These are phyloP conservation scores for Xylaria cubensis DNA, from an alignment of 495 filamentous ascomycete genomes.

Conservation along the genomic window DNA sequence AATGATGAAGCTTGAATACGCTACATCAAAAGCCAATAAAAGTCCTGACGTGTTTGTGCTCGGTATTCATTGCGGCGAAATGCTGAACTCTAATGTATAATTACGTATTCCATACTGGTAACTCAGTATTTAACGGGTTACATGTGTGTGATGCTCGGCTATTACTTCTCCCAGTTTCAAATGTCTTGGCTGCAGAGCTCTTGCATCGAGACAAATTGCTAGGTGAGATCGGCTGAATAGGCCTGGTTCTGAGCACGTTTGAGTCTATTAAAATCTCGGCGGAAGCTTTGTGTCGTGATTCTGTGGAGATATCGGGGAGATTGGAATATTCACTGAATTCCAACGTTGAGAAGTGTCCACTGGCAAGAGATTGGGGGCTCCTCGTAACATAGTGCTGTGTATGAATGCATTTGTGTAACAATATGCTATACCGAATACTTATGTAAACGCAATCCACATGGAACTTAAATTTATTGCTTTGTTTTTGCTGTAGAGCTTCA, in stretches of 20 bases:
- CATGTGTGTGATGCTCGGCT: too few species aligned
- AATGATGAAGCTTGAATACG: too few species aligned
- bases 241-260: conserved; percentile 20
- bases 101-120: background rate
- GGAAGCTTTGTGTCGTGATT: background rate
- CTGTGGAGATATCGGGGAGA: background rate
- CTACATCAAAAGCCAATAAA: too few species aligned
- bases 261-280: conserved; percentile 1
- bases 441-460: background rate
- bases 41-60: background rate
- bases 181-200: conserved; percentile 16
- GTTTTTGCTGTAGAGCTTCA: background rate
- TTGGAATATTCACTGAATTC: background rate
- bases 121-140: background rate
- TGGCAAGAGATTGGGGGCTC: background rate
- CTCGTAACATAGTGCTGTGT: too few species aligned
- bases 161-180: background rate
- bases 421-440: background rate
- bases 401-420: background rate
- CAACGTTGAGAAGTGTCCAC: background rate
- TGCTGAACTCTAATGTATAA: background rate
- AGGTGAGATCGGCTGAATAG: conserved; percentile 22
- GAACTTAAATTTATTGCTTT: background rate
- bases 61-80: background rate
- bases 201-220: background rate